Evolutionary conservation across 257 asterid species (phyloP).

Genomic region (Perilla frutescens): DNA sequence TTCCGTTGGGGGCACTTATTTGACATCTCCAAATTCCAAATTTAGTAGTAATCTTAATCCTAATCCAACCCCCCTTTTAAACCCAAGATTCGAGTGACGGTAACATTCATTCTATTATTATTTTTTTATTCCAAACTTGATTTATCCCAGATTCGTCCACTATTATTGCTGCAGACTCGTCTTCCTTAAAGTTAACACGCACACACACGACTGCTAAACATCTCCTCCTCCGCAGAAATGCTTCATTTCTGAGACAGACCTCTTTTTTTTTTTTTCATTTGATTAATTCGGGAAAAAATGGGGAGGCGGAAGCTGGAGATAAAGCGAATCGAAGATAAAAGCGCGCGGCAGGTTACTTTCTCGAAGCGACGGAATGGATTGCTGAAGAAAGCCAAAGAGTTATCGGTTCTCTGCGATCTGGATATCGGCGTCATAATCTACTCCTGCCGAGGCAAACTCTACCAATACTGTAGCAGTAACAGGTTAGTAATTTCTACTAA

Average conservation of each 20-base stretch:
- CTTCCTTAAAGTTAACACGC: neutral
- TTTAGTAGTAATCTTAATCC: too few species aligned
- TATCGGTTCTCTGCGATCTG: slow-evolving; percentile 58
- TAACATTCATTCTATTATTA: too few species aligned
- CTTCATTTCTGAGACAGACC: neutral
- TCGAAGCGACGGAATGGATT: slow-evolving; percentile 52
- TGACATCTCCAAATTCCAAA: too few species aligned
- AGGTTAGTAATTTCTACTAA: slow-evolving; percentile 39
- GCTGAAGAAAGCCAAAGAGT: slow-evolving; percentile 56
- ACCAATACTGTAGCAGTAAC: slow-evolving; percentile 32
- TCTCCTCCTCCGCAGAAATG: neutral
- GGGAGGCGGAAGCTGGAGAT: slow-evolving; percentile 57
- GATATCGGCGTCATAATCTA: slow-evolving; percentile 49
- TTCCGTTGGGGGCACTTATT: too few species aligned
- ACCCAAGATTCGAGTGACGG: too few species aligned
- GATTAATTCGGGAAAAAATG: slow-evolving; percentile 26
- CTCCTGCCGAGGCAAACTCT: slow-evolving; percentile 56
- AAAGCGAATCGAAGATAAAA: slow-evolving; percentile 49
- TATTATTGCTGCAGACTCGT: neutral
- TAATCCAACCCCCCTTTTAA: too few species aligned
- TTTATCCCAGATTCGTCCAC: slow-evolving; percentile 2
- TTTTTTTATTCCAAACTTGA: too few species aligned
- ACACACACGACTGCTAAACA: too few species aligned
- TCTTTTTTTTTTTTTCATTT: too few species aligned
- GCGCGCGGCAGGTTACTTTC: slow-evolving; percentile 55